Conservation (phyloP, 345 rosid species). For the Gossypium turneri region DNA sequence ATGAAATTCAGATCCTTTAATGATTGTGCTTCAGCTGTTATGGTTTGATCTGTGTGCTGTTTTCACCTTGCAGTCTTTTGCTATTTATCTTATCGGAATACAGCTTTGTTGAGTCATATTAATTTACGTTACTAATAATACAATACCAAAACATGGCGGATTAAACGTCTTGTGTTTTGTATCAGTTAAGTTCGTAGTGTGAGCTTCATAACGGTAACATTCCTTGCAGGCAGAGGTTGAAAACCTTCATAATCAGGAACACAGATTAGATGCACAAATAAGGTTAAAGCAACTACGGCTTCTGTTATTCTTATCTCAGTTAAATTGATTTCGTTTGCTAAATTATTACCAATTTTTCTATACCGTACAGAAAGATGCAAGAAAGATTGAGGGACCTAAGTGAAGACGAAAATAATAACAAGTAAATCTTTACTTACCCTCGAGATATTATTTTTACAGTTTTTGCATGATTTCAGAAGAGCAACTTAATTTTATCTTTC, state of each 20-base stretch:
- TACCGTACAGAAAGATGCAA: slow-evolving; percentile 71
- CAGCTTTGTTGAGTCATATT: background rate
- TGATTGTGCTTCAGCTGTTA: slow-evolving; percentile 7
- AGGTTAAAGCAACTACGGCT: slow-evolving; percentile 30
- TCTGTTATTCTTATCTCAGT: background rate
- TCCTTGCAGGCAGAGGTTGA: slow-evolving; percentile 68
- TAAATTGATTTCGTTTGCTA: background rate
- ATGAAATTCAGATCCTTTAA: background rate
- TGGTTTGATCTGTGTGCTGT: background rate
- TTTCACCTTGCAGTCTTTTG: no score
- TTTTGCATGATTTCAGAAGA: slow-evolving; percentile 6
- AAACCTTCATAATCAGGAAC: slow-evolving; percentile 64
- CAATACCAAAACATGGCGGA: background rate
- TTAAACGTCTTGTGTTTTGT: background rate
- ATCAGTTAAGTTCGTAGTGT: background rate
- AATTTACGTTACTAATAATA: background rate
- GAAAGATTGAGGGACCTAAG: slow-evolving; percentile 79
- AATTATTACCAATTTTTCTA: background rate
- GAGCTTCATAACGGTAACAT: background rate
- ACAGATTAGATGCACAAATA: slow-evolving; percentile 53
- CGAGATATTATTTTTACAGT: background rate
- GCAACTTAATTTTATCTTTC: slow-evolving; percentile 22
- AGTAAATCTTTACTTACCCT: slow-evolving; percentile 36
- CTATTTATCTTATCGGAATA: background rate
- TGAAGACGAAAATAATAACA: slow-evolving; percentile 81